phyloP scores from a whole-genome alignment of 129 eudicot species.

The Mikania micrantha region DNA sequence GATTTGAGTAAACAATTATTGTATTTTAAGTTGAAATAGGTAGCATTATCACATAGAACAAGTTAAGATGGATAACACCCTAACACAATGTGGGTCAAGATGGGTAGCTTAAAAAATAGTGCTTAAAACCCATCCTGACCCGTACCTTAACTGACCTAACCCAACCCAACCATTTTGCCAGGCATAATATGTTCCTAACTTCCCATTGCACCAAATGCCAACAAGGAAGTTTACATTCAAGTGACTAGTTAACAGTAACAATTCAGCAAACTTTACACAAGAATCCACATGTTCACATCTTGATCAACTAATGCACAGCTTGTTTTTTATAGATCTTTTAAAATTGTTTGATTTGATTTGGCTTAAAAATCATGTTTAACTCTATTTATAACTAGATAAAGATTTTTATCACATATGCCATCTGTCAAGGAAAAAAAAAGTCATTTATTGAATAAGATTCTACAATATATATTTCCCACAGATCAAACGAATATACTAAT shows the following conservation, averaged over 20 bases:
- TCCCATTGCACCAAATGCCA: not conserved
- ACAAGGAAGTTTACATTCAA: not conserved
- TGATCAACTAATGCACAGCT: not conserved
- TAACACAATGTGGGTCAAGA: no score
- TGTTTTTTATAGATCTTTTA: no score
- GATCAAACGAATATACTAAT: slow-evolving; percentile 9
- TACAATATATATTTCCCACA: not conserved
- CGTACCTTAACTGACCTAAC: no score
- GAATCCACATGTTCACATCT: not conserved
- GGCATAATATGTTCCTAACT: no score
- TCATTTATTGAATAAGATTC: not conserved
- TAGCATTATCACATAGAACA: no score
- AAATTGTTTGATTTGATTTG: no score
- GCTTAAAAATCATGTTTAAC: not conserved
- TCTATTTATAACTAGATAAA: not conserved
- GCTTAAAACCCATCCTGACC: no score
- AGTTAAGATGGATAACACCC: no score
- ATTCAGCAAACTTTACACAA: not conserved
- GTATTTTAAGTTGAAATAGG: no score
- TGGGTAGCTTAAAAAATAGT: no score
- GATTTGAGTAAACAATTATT: no score
- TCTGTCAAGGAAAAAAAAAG: not conserved
- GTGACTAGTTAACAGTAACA: not conserved
- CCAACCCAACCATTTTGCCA: no score
- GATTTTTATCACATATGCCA: not conserved